Evolutionary conservation across 192 early-diverging fungal species (phyloP).

Genomic region (Backusella tarrabulga): DNA sequence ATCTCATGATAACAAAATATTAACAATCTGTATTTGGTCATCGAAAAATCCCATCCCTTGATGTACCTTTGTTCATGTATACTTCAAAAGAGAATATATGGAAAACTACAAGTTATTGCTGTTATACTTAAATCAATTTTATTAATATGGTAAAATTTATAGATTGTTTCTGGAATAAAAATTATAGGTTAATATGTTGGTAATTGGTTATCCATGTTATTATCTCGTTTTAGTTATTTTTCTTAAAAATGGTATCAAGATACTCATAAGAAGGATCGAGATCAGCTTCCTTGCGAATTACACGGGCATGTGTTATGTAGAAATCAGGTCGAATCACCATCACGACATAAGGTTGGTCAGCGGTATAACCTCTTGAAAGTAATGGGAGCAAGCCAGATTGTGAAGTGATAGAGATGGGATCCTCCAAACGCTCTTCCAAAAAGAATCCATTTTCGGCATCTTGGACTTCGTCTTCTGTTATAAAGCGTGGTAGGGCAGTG

Average conservation of each 20-base stretch:
- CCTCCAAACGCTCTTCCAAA: neutral
- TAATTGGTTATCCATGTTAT: too few species aligned
- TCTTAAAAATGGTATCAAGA: neutral
- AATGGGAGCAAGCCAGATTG: neutral
- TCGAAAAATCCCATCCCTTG: too few species aligned
- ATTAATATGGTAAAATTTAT: too few species aligned
- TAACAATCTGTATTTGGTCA: too few species aligned
- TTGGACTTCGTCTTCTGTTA: neutral
- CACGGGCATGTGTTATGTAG: slow-evolving; percentile 13
- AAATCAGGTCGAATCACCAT: slow-evolving; percentile 28
- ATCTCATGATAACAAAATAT: too few species aligned
- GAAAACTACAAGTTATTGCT: too few species aligned
- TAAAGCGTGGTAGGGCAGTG: neutral
- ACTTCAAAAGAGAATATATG: too few species aligned
- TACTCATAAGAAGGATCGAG: slow-evolving; percentile 7
- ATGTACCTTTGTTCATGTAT: too few species aligned
- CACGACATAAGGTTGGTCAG: neutral
- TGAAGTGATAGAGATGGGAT: neutral
- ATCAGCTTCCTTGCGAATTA: neutral
- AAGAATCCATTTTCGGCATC: neutral
- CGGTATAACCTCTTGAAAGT: neutral
- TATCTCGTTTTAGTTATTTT: too few species aligned
- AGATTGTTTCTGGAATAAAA: too few species aligned
- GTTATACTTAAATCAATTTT: too few species aligned
- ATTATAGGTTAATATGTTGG: too few species aligned